phyloP scores from a whole-genome alignment of 176 grass and related monocot genomes.

The Ensete ventricosum region DNA sequence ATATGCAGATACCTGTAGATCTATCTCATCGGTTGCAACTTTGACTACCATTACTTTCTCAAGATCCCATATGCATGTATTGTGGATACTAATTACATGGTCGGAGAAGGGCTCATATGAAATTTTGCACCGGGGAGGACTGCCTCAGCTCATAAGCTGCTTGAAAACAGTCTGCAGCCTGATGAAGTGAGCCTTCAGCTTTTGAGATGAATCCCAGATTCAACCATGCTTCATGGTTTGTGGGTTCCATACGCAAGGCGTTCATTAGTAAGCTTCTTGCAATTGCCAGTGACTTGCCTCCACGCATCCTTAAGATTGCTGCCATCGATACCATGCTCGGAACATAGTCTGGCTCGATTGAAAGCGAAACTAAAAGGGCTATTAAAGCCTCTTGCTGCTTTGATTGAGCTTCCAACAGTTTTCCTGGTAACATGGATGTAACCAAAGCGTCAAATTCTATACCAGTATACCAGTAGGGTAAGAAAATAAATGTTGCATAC shows the following conservation, averaged over 20 bases:
- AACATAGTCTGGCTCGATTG: slow-evolving; percentile 71
- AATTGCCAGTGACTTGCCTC: slow-evolving; percentile 40
- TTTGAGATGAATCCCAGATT: slow-evolving; percentile 63
- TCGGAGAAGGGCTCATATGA: slow-evolving; percentile 25
- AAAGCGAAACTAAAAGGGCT: slow-evolving; percentile 59
- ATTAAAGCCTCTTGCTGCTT: slow-evolving; percentile 65
- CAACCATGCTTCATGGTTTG: slow-evolving; percentile 72
- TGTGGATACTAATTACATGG: neutral
- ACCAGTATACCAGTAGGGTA: neutral
- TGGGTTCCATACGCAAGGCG: slow-evolving; percentile 59
- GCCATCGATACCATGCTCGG: slow-evolving; percentile 80
- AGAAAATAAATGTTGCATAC: neutral
- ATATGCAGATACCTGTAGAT: too few relatives aligned
- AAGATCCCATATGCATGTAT: neutral
- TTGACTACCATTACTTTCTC: neutral
- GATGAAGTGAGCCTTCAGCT: slow-evolving; percentile 42
- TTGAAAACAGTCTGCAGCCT: slow-evolving; percentile 85
- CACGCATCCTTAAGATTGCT: slow-evolving; percentile 51
- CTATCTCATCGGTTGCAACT: neutral
- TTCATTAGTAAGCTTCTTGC: slow-evolving; percentile 68
- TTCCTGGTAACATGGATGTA: slow-evolving; percentile 35
- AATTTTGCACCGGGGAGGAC: slow-evolving; percentile 51
- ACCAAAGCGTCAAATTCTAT: neutral
- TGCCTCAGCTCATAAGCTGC: slow-evolving; percentile 80
- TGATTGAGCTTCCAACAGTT: slow-evolving; percentile 62